Conservation (phyloP, 129 eudicot species). For the Flaveria linearis region DNA sequence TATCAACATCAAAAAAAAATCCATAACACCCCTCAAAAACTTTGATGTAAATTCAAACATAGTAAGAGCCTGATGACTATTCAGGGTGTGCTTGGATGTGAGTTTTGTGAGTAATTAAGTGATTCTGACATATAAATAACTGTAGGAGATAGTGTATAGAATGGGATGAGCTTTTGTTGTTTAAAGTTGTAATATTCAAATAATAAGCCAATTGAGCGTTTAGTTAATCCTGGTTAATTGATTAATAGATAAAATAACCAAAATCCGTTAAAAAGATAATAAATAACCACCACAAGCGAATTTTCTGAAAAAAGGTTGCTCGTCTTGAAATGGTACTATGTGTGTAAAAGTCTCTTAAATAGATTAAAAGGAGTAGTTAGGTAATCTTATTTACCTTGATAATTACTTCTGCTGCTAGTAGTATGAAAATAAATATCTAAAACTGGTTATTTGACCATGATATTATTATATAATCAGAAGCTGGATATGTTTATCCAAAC, state of each 20-base stretch:
- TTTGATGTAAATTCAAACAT: background rate
- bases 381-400: background rate
- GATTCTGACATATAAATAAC: background rate
- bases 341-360: background rate
- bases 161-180: background rate
- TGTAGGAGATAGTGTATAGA: background rate
- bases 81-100: constrained; percentile 1
- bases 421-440: background rate
- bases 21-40: background rate
- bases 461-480: background rate
- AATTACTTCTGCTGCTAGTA: background rate
- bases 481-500: background rate
- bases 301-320: background rate
- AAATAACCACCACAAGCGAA: no score
- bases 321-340: background rate
- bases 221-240: background rate
- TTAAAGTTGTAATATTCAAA: background rate
- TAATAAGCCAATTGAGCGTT: background rate
- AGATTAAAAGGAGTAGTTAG: background rate
- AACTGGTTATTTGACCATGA: background rate
- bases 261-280: background rate
- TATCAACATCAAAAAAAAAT: background rate
- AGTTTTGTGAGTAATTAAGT: background rate
- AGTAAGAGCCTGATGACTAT: background rate
- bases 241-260: background rate